These are phyloP conservation scores for Thymus mandschuricus DNA, from an alignment of 257 asterid species.

Conservation along the genomic window DNA sequence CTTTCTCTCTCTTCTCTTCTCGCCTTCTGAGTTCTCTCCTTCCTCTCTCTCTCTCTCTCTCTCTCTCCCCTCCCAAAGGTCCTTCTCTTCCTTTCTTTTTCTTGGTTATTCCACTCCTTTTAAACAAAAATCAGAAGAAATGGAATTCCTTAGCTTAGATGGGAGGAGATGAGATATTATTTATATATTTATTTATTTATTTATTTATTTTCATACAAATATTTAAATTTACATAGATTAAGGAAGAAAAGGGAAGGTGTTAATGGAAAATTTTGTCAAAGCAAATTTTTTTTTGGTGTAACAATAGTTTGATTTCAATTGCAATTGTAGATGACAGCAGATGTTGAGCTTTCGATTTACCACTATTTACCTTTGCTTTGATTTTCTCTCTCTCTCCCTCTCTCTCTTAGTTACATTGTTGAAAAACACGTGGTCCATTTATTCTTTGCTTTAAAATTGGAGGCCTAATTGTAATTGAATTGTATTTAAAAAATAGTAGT, in stretches of 20 bases:
- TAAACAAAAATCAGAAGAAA: conserved; percentile 44
- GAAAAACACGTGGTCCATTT: too few species aligned
- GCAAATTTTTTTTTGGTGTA: conserved; percentile 43
- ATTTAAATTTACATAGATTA: neutral
- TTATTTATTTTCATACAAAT: conserved; percentile 7
- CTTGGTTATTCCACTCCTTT: conserved; percentile 66
- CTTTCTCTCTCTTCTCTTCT: conserved; percentile 35
- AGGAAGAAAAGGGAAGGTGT: conserved; percentile 27
- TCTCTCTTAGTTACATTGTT: too few species aligned
- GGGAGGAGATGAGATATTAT: conserved; percentile 43
- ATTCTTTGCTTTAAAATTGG: neutral
- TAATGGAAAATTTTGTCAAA: conserved; percentile 15
- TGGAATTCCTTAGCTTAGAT: conserved; percentile 53
- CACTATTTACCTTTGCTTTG: conserved; percentile 14
- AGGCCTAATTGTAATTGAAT: neutral
- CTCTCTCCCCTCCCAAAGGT: conserved; percentile 45
- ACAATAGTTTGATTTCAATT: conserved; percentile 47
- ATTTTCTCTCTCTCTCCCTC: too few species aligned
- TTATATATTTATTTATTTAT: conserved; percentile 42
- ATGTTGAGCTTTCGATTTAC: conserved; percentile 31
- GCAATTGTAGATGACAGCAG: conserved; percentile 47
- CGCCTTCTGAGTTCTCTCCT: conserved; percentile 39
- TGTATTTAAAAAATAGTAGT: too few species aligned
- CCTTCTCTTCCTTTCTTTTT: conserved; percentile 50
- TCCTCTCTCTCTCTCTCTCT: conserved; percentile 38